Percentiles rank a stretch among this genome's conserved stretches.
phyloP scores from a whole-genome alignment of 176 grass and related monocot genomes.

The Oropetium thomaeum region DNA sequence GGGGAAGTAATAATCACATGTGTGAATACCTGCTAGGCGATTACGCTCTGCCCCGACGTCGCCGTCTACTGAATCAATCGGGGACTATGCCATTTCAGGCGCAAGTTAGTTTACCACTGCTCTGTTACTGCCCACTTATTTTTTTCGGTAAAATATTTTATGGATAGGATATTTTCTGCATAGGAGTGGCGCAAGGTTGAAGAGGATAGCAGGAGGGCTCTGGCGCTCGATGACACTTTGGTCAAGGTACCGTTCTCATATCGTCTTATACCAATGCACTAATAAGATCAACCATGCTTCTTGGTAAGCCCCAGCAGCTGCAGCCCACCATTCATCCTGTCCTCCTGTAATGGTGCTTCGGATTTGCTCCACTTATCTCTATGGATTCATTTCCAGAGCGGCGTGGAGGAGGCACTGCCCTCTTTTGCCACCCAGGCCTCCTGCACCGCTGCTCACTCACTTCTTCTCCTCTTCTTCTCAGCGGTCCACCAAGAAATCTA shows the following conservation, averaged over 20 bases:
- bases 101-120: constrained; percentile 45
- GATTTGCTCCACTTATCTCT: constrained; percentile 23
- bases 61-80: constrained; percentile 84
- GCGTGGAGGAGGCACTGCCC: background rate
- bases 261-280: background rate
- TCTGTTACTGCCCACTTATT: too few relatives aligned
- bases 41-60: constrained; percentile 70
- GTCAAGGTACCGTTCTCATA: constrained; percentile 45
- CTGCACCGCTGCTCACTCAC: background rate
- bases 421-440: constrained; percentile 4
- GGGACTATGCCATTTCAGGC: constrained; percentile 60
- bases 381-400: constrained; percentile 17
- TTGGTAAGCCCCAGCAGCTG: background rate
- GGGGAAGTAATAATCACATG: background rate
- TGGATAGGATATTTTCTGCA: background rate
- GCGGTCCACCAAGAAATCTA: constrained; percentile 26
- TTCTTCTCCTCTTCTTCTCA: constrained; percentile 27
- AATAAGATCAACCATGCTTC: constrained; percentile 1
- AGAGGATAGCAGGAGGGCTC: constrained; percentile 81
- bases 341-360: constrained; percentile 15
- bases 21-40: constrained; percentile 47
- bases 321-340: background rate
- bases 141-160: too few relatives aligned
- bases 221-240: constrained; percentile 60
- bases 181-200: constrained; percentile 87